Conservation (phyloP, 257 asterid species). For the Henckelia pumila region DNA sequence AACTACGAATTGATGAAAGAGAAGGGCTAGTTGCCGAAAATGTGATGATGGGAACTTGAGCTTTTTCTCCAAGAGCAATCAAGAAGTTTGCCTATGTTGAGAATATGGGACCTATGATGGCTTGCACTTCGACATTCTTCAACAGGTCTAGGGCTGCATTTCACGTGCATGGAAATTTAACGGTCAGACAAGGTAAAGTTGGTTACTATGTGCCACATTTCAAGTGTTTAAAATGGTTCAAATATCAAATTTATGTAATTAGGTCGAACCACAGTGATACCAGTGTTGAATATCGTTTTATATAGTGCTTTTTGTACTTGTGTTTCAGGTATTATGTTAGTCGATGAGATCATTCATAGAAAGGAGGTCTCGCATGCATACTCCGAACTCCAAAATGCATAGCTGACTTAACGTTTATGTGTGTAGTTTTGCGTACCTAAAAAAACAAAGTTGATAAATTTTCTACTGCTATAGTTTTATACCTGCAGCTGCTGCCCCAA, state of each 20-base stretch:
- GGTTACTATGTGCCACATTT: not conserved
- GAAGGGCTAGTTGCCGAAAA: constrained; percentile 19
- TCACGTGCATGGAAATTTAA: not conserved
- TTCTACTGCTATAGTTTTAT: not conserved
- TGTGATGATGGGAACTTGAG: constrained; percentile 26
- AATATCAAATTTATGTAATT: no score
- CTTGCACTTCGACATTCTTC: constrained; percentile 29
- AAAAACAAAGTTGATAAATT: no score
- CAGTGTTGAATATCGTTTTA: no score
- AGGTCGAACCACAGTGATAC: no score
- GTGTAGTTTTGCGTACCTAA: no score
- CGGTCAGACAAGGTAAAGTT: not conserved
- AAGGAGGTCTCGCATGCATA: not conserved
- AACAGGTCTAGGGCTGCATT: constrained; percentile 28
- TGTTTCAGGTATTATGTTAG: not conserved
- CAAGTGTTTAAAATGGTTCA: not conserved
- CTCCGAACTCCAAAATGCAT: no score
- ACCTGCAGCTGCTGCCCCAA: constrained; percentile 62
- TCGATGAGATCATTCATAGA: not conserved
- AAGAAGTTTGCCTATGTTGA: constrained; percentile 26
- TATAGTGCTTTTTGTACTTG: no score
- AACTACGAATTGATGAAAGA: not conserved
- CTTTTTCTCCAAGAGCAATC: constrained; percentile 26
- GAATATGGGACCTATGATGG: constrained; percentile 22
- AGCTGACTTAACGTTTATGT: no score